Evolutionary conservation across 1,139 yeast species (phyloP).

Genomic region (Candida tropicalis): DNA sequence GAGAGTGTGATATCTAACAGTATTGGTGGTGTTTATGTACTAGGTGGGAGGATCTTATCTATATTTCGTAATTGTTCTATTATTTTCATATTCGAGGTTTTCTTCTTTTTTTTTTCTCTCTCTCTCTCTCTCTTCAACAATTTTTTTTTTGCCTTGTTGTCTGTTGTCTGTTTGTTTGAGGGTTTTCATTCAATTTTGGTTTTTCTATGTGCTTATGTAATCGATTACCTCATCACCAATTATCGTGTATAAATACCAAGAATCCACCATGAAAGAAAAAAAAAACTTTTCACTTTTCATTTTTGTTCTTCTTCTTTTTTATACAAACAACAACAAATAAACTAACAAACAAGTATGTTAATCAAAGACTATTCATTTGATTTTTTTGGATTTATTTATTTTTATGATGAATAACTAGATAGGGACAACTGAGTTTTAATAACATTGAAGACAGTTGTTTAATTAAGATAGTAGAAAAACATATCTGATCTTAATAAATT

Average conservation of each 20-base stretch:
- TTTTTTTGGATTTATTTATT: not conserved
- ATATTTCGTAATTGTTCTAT: too few species aligned
- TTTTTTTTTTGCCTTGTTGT: too few species aligned
- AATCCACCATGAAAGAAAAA: not conserved
- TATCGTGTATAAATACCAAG: slow-evolving; percentile 1
- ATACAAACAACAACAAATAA: not conserved
- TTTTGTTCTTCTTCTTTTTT: not conserved
- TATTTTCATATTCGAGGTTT: too few species aligned
- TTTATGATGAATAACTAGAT: slow-evolving; percentile 27
- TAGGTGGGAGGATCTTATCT: too few species aligned
- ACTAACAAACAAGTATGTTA: slow-evolving; percentile 10
- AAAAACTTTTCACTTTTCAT: not conserved
- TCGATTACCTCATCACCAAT: not conserved
- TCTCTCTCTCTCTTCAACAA: too few species aligned
- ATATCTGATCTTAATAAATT: slow-evolving; percentile 14
- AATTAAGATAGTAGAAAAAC: slow-evolving; percentile 20
- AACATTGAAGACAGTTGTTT: slow-evolving; percentile 22
- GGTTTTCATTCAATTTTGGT: not conserved
- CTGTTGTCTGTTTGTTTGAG: too few species aligned
- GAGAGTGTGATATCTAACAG: too few species aligned
- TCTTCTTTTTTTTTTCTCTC: too few species aligned
- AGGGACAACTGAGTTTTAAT: slow-evolving; percentile 41
- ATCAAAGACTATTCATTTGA: not conserved
- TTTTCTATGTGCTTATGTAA: too few species aligned
- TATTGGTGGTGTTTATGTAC: too few species aligned